These are phyloP conservation scores for Phytopythium aichiense DNA, from an alignment of 352 stramenopile genomes.

Conservation along the genomic window DNA sequence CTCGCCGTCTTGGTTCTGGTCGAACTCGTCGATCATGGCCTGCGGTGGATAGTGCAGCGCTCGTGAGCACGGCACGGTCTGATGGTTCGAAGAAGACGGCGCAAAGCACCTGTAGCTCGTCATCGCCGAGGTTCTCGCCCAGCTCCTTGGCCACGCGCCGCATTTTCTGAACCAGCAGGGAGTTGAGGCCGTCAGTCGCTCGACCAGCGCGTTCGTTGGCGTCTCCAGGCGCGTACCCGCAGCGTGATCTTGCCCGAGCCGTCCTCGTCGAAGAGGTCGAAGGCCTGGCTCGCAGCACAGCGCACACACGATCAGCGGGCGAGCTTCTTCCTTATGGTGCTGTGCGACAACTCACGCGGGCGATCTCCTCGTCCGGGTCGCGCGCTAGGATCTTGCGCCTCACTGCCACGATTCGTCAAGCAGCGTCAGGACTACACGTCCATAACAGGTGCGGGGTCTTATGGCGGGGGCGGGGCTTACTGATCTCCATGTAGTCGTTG, in stretches of 20 bases:
- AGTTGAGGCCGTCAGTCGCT: not conserved
- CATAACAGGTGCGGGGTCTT: not conserved
- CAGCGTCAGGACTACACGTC: not conserved
- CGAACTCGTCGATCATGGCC: constrained; percentile 96
- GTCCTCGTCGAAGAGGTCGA: constrained; percentile 94
- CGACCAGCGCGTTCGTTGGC: no score
- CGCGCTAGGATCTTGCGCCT: constrained; percentile 74
- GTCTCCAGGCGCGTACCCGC: constrained; percentile 28
- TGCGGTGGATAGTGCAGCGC: constrained; percentile 11
- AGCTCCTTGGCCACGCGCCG: constrained; percentile 90
- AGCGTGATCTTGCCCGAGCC: constrained; percentile 84
- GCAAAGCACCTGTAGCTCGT: constrained; percentile 69
- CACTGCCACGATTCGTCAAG: constrained; percentile 32
- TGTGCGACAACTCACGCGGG: constrained; percentile 41
- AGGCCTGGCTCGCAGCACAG: constrained; percentile 44
- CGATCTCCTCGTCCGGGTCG: constrained; percentile 92
- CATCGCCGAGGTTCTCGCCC: constrained; percentile 90
- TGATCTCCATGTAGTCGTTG: constrained; percentile 91
- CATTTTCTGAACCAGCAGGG: constrained; percentile 72
- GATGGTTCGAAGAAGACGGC: not conserved
- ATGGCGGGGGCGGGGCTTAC: constrained; percentile 22
- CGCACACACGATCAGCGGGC: not conserved
- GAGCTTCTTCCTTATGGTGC: not conserved
- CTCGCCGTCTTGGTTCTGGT: constrained; percentile 91
- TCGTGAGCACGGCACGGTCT: not conserved